Conservation (phyloP, 129 eudicot genomes). For the Escallonia rubra region DNA sequence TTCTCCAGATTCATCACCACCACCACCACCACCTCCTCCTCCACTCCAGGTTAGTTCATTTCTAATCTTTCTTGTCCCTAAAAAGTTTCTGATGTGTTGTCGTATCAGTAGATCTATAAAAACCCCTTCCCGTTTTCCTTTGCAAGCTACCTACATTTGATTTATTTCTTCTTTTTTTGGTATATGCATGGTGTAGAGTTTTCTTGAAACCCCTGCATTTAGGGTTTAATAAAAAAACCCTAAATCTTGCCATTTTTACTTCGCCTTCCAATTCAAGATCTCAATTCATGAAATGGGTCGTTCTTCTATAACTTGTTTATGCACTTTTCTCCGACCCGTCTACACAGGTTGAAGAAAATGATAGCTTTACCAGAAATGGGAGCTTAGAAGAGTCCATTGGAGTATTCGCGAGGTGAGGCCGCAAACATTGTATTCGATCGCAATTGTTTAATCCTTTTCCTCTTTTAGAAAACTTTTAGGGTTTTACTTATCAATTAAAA, state of each 20-base stretch:
- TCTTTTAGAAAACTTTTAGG: no score
- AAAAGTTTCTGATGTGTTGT: no score
- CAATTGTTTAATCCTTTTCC: neutral
- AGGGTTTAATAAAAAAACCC: constrained; percentile 4
- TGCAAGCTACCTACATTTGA: no score
- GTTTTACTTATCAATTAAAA: no score
- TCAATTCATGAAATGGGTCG: neutral
- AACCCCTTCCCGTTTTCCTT: no score
- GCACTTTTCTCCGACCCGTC: neutral
- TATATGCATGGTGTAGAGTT: neutral
- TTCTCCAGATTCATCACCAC: no score
- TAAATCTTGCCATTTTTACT: constrained; percentile 1
- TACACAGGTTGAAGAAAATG: constrained; percentile 1
- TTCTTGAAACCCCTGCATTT: neutral
- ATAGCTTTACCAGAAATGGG: constrained; percentile 6
- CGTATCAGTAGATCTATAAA: no score
- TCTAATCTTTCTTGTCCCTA: no score
- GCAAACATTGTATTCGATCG: neutral
- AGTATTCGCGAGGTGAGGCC: constrained; percentile 1
- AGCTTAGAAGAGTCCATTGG: constrained; percentile 1
- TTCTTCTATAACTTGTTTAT: neutral
- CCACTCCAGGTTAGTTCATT: no score
- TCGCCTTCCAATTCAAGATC: neutral
- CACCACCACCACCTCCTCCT: no score
- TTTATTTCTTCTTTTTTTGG: no score